phyloP scores from a whole-genome alignment of 2,329 filamentous ascomycete genomes.

The Epichloe glyceriae region DNA sequence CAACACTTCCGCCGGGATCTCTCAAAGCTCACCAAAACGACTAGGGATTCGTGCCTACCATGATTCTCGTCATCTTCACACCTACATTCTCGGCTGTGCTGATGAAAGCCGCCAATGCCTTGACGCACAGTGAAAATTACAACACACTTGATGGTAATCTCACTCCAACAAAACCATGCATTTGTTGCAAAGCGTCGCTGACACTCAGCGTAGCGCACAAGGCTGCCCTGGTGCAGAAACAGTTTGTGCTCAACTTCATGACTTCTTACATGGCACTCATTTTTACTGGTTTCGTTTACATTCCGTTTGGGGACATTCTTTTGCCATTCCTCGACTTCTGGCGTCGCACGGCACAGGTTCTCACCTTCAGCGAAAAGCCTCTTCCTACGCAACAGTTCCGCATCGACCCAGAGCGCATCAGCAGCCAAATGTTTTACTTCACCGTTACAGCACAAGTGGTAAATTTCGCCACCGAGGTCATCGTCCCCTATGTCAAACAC shows the following conservation, averaged over 20 bases:
- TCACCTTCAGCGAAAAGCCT: slow-evolving; percentile 64
- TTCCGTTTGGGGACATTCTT: slow-evolving; percentile 75
- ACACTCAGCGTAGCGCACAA: slow-evolving; percentile 47
- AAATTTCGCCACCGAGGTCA: slow-evolving; percentile 69
- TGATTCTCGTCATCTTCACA: slow-evolving; percentile 70
- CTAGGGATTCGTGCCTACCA: slow-evolving; percentile 74
- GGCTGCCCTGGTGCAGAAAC: slow-evolving; percentile 75
- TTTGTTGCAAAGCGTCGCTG: neutral
- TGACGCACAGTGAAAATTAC: slow-evolving; percentile 86
- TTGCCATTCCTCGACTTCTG: slow-evolving; percentile 81
- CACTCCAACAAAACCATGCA: neutral
- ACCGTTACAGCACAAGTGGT: slow-evolving; percentile 90
- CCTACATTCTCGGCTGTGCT: slow-evolving; percentile 67
- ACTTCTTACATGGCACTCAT: slow-evolving; percentile 89
- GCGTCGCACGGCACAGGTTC: slow-evolving; percentile 56
- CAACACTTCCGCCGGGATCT: neutral
- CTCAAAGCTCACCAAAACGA: neutral
- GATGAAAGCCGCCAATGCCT: slow-evolving; percentile 58
- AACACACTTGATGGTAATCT: slow-evolving; percentile 58
- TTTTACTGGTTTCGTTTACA: slow-evolving; percentile 86
- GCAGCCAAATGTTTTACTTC: slow-evolving; percentile 89
- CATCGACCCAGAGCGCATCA: slow-evolving; percentile 72
- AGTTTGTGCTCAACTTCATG: slow-evolving; percentile 94
- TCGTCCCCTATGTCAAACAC: slow-evolving; percentile 77
- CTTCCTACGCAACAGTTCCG: slow-evolving; percentile 54